Conservation (phyloP, 2,329 filamentous ascomycete genomes). For the Fusarium succisae region DNA sequence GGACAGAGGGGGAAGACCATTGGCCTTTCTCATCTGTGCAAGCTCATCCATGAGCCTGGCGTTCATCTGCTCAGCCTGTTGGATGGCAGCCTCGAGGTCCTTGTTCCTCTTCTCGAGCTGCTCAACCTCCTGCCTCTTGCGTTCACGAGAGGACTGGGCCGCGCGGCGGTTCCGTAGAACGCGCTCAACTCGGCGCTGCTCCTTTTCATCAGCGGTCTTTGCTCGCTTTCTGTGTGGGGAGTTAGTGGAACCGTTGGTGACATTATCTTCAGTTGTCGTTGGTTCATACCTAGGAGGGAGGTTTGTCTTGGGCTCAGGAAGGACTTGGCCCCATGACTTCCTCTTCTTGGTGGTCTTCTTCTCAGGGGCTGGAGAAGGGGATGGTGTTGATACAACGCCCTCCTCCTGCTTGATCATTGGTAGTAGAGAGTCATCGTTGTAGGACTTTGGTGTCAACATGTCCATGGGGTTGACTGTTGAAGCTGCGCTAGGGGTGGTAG, state of each 20-base stretch:
- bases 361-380: slow-evolving; percentile 46
- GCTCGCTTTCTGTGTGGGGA: slow-evolving; percentile 79
- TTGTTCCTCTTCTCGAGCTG: slow-evolving; percentile 80
- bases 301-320: slow-evolving; percentile 96
- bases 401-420: slow-evolving; percentile 29
- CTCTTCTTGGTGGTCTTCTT: slow-evolving; percentile 90
- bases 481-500: slow-evolving; percentile 44
- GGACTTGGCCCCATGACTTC: slow-evolving; percentile 98
- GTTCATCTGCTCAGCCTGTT: slow-evolving; percentile 66
- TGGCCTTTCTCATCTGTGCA: slow-evolving; percentile 57
- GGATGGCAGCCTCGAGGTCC: slow-evolving; percentile 71
- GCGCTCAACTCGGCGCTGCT: slow-evolving; percentile 95
- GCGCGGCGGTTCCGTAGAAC: slow-evolving; percentile 96
- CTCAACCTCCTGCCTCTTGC: slow-evolving; percentile 89
- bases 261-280: background rate
- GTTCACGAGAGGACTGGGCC: slow-evolving; percentile 94
- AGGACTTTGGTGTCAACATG: slow-evolving; percentile 60
- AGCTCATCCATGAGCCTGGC: slow-evolving; percentile 60
- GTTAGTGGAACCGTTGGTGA: slow-evolving; percentile 35
- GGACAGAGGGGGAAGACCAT: slow-evolving; percentile 64
- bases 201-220: slow-evolving; percentile 99
- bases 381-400: slow-evolving; percentile 36
- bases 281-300: slow-evolving; percentile 81
- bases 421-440: slow-evolving; percentile 42
- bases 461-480: slow-evolving; percentile 57